Evolutionary conservation across 495 filamentous ascomycete genomes (phyloP), one percentile per base, ranked within the genome.

Genomic region (Choiromyces venosus): DNA sequence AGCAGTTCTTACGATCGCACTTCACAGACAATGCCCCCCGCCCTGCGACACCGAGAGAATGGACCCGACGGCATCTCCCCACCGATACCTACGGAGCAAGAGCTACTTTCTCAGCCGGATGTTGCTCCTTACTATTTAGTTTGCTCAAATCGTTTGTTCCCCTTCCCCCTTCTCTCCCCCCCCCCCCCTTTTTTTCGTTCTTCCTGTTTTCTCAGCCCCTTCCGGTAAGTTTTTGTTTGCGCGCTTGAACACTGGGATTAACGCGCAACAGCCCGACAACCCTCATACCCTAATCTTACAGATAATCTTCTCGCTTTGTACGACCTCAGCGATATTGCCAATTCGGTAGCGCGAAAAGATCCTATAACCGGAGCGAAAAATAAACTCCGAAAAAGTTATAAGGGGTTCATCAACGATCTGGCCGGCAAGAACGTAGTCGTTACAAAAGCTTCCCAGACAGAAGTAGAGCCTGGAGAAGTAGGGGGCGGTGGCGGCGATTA

Each of bases 301-400:
- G 81, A 88, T 74, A 88, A 92, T 82, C 85, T 93, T 69, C 84
- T 92, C 67, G 84, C 86, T 33, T 82, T 91, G 68, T 91, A 90
- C 82, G 84, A 84, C 42, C 83, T 93, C 64, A 83, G 87, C 69
- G 78, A 84, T 67, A 83, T 92, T 70, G 89, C 88, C 66, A 85
- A 86, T 72, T 88, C 85, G 67, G 90, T 92, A 71, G 89, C 88
- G 67, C 84, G 91, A 70, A 85, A 84, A 67, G 89, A 93, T 80
- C 87, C 89, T 5, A 81, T 84, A 6, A 90, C 88, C 8, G 89
- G 89, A 56, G 88, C 89, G 75, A 92, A 92, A 82, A 92, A 92
- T 78, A 88, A 89, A 75, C 84, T 93, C 40, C 84, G 91, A 71
- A 92, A 92, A 80, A 91, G 90, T 21, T 93, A 92, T 81, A 89